Percentiles rank a stretch among this genome's conserved stretches.
Conservation (phyloP, 306 rosid genomes). For the Vicia faba region DNA sequence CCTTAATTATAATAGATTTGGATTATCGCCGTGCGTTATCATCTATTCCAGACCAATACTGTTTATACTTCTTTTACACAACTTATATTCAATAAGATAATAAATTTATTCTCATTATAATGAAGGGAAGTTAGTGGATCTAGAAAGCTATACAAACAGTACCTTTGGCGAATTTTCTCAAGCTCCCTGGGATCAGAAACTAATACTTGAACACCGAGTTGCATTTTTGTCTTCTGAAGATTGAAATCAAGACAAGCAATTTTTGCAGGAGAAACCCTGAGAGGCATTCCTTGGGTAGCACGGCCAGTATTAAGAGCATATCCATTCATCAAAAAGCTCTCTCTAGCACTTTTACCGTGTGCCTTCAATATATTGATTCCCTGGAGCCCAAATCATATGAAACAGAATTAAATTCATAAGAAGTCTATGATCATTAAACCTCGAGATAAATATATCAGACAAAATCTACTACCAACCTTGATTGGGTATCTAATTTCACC, state of each 20-base stretch:
- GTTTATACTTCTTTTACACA: conserved; percentile 5
- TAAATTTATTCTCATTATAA: background rate
- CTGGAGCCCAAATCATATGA: conserved; percentile 40
- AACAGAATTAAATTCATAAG: conserved; percentile 1
- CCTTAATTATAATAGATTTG: conserved; percentile 7
- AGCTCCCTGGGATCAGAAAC: conserved; percentile 93
- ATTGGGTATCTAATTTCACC: conserved; percentile 95
- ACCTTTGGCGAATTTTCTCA: conserved; percentile 97
- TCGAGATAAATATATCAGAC: conserved; percentile 1
- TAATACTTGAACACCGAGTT: conserved; percentile 93
- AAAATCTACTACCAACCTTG: conserved; percentile 62
- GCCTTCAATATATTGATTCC: conserved; percentile 95
- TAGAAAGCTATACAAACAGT: conserved; percentile 10
- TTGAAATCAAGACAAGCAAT: conserved; percentile 97
- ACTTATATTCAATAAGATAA: conserved; percentile 26
- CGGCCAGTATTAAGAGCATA: conserved; percentile 94
- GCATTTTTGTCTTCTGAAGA: conserved; percentile 99
- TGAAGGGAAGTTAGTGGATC: background rate
- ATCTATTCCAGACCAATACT: background rate
- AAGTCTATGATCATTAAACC: conserved; percentile 11
- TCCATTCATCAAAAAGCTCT: conserved; percentile 90
- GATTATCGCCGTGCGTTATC: background rate
- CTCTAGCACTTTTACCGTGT: conserved; percentile 94
- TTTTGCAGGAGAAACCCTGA: conserved; percentile 87
- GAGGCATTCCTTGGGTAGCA: conserved; percentile 99